Base-by-base conservation (phyloP, 2,329 filamentous ascomycete genomes). In the Trichoderma endophyticum region DNA sequence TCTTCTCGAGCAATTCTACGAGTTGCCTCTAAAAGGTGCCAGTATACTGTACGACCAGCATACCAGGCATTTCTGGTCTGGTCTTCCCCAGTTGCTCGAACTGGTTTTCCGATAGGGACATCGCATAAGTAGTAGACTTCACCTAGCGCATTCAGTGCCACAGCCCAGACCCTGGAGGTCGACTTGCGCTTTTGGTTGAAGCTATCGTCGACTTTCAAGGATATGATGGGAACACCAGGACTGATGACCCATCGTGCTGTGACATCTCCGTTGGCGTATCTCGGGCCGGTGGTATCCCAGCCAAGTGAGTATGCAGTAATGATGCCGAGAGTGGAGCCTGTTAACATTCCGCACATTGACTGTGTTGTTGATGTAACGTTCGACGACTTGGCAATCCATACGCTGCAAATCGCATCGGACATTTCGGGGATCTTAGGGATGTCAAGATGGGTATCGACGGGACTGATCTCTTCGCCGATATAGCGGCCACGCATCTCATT, bases 211-310 rank as follows among this genome's bases (percentile, higher is more conserved):
- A 97, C 88, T 59, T 89, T 89, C 73, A 99, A 89, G 1, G 90
- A 89, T 69, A 98, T 88, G 73, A 99, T 96, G 0, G 96, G 96
- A 3, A 98, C 94, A 54, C 96, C 96, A 3, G 96, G 96, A 78
- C 94, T 94, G 14, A 98, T 85, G 11, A 93, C 90, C 95, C 95
- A 98, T 75, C 92, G 92, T 39, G 93, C 93, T 51, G 93, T 97
- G 75, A 96, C 87, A 77, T 97, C 92, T 4, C 94, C 94, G 54
- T 89, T 89, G 48, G 87, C 85, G 74, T 91, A 89, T 71, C 91
- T 87, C 69, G 89, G 86, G 65, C 91, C 89, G 28, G 88, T 83
- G 4, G 79, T 77, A 64, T 88, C 86, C 71, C 83, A 82, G 28
- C 92, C 92, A 1, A 98, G 84, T 24, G 93, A 91, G 82, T 96